These are phyloP conservation scores for Astrothelium macrocarpum DNA, from an alignment of 495 filamentous ascomycete species.

Conservation along the genomic window DNA sequence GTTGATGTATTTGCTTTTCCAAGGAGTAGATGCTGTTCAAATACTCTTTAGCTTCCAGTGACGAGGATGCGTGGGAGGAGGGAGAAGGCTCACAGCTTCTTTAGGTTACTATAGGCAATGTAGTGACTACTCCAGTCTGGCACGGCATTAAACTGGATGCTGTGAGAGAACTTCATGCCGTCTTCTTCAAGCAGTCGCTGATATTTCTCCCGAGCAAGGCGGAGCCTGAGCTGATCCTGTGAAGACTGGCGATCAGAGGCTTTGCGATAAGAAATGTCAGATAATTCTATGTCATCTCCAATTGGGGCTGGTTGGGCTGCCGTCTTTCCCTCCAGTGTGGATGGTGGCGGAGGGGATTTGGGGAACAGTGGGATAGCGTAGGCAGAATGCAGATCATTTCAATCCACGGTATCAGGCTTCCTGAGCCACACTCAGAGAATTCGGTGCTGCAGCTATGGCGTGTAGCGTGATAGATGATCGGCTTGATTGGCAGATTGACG, in stretches of 20 bases:
- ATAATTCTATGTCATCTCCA: constrained; percentile 3
- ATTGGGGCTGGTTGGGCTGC: neutral
- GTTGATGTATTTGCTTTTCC: constrained; percentile 59
- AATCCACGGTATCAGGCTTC: neutral
- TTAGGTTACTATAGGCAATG: constrained; percentile 94
- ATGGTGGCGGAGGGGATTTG: neutral
- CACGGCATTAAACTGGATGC: constrained; percentile 98
- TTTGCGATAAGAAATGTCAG: neutral
- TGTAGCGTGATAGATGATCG: neutral
- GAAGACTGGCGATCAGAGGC: neutral
- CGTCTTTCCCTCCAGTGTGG: neutral
- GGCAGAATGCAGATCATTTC: neutral
- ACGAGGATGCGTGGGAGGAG: neutral
- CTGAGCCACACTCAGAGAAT: neutral
- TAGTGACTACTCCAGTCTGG: constrained; percentile 98
- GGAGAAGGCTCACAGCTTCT: constrained; percentile 71
- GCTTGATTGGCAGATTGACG: constrained; percentile 2
- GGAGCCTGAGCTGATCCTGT: neutral
- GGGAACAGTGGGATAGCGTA: neutral
- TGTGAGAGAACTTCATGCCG: constrained; percentile 99
- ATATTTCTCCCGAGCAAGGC: neutral
- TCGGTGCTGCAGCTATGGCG: neutral
- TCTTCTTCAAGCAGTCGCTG: constrained; percentile 31
- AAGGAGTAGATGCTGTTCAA: constrained; percentile 80
- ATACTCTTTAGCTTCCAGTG: constrained; percentile 15